Evolutionary conservation across 495 filamentous ascomycete genomes (phyloP), one percentile per base, ranked within the genome.

Genomic region (Penicillium ochrochloron): DNA sequence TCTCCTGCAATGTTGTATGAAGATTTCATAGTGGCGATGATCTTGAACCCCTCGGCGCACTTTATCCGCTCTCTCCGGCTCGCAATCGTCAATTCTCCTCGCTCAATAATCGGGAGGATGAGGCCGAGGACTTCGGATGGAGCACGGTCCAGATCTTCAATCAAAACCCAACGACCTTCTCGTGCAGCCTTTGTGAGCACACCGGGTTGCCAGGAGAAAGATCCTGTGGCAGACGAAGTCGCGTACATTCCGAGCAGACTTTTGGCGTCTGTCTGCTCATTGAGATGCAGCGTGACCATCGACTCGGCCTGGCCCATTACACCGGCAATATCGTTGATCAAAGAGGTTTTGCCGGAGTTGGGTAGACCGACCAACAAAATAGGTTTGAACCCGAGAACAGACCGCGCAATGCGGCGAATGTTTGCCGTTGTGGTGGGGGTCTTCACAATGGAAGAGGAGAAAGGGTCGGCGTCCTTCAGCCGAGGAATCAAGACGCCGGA

Each of bases 261-360:
- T 70, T 97, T 99, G 0, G 93, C 93, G 78, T 99, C 96, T 0
- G 91, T 97, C 76, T 99, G 96, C 74, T 97, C 96, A 69, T 97
- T 97, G 33, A 99, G 82, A 72, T 98, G 93, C 37, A 99, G 83
- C 10, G 93, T 97, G 37, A 98, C 87, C 86, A 98, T 89, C 44
- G 86, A 85, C 27, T 85, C 80, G 8, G 89, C 83, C 64, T 90
- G 90, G 27, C 89, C 89, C 63, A 97, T 85, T 46, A 86, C 85
- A 64, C 82, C 83, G 23, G 96, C 93, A 64, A 94, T 83, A 65
- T 97, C 90, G 72, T 91, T 89, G n/a, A 94, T 86, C 31, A 94
- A 68, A 4, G 89, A 88, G 4, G 94, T 96, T 77, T 99, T 99
- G 29, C 96, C 96, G 21, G 91, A 90, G 42, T 96, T 94, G 4